Evolutionary conservation across 768 basidiomycete genomes (phyloP).

Genomic region (Daedaleopsis nitida): DNA sequence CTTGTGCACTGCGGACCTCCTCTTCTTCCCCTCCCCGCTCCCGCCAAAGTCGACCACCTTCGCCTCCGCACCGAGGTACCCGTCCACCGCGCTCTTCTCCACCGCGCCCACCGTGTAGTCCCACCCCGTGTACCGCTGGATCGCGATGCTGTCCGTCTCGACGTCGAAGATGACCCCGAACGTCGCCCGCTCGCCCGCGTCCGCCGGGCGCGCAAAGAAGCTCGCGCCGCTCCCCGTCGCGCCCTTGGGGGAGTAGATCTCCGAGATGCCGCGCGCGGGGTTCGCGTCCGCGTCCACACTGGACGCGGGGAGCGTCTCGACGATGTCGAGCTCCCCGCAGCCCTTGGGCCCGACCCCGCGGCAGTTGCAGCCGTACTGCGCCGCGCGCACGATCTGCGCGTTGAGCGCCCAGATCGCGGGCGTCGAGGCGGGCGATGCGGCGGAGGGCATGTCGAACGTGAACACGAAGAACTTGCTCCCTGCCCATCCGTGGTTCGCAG

Average conservation of each 20-base stretch:
- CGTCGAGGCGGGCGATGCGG: conserved; percentile 15
- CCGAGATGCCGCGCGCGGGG: conserved; percentile 31
- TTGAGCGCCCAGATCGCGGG: conserved; percentile 33
- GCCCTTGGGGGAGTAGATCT: conserved; percentile 35
- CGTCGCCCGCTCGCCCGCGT: conserved; percentile 12
- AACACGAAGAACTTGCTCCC: conserved; percentile 30
- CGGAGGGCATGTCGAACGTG: conserved; percentile 31
- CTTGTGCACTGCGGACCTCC: too few species aligned
- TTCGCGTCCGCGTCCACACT: conserved; percentile 20
- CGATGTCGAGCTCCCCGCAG: conserved; percentile 33
- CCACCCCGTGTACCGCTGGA: conserved; percentile 27
- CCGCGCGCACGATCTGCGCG: conserved; percentile 31
- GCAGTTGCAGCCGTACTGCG: conserved; percentile 37
- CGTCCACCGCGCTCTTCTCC: conserved; percentile 26
- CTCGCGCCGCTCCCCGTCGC: conserved; percentile 25
- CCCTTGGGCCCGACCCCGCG: conserved; percentile 27
- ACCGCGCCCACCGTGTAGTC: conserved; percentile 27
- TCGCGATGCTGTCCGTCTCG: conserved; percentile 29
- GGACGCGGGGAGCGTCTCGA: too few species aligned
- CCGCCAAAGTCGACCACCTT: conserved; percentile 23
- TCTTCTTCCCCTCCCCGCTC: conserved; percentile 9
- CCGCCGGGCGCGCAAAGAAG: conserved; percentile 28
- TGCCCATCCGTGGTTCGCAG: conserved; percentile 32
- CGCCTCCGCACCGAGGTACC: conserved; percentile 27
- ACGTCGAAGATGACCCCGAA: conserved; percentile 30